Evolutionary conservation across 768 basidiomycete genomes (phyloP), one percentile per base, ranked within the genome.

Genomic region (Boletales sp.): DNA sequence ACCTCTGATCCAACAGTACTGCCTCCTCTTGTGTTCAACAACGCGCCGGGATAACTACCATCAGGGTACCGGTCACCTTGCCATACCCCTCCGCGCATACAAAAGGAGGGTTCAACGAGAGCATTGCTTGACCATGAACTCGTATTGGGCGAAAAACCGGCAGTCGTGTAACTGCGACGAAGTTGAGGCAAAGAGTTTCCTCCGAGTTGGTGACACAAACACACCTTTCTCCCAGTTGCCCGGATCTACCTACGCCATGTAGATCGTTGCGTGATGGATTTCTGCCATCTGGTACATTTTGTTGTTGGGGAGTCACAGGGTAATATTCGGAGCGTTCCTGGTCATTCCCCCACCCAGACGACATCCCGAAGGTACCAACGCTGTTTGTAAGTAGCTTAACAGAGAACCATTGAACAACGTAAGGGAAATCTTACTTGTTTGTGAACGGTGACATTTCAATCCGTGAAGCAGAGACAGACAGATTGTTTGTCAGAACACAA

Each of bases 151-250:
- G 35, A 37, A 18, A 31, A 6, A 19, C 41, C 19, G 14, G 35
- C 2, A 8, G 31, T 33, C 31, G 17, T 9, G 14, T 49, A 42
- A 13, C 61, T 55, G 15, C 1, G 12, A 37, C 10, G 35, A 35
- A 10, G 18, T 49, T 13, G 17, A 21, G 11, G 11, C 8, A 5
- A 39, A 54, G 18, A 56, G 48, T 19, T 35, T 14, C 41, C 8
- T 2, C 37, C 39, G 9, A n/a, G 25, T 19, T 49, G n/a, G 14
- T 21, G 25, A 15, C 21, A 30, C n/a, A 18, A 21, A 21, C 57
- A 25, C 42, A 65, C 62, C 54, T 56, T 43, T 53, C 53, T 35
- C 21, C 21, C 2, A 21, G 21, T 21, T 17, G 50, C 17, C 4
- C 18, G 10, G 32, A n/a, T 8, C 30, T 37, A 13, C 15, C 8